Conservation (phyloP, 345 rosid genomes). For the Syzygium grande region DNA sequence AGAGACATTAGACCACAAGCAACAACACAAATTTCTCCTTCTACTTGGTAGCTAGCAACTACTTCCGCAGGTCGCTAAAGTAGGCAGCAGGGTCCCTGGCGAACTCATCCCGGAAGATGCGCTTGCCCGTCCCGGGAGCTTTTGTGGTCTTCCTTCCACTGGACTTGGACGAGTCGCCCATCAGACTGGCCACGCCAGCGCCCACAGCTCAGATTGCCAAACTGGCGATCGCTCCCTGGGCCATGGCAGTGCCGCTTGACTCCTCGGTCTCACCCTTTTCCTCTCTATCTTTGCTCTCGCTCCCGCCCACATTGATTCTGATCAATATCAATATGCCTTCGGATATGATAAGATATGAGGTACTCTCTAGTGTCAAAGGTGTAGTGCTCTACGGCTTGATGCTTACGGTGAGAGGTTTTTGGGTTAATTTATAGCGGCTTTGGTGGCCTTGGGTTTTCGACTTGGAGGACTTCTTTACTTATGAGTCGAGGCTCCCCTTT, state of each 20-base stretch:
- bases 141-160: constrained; percentile 2
- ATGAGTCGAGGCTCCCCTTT: background rate
- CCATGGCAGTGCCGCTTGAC: background rate
- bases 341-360: background rate
- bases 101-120: background rate
- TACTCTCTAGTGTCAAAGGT: background rate
- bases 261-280: too few species aligned
- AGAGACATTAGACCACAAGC: background rate
- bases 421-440: background rate
- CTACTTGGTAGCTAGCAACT: background rate
- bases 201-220: background rate
- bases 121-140: background rate
- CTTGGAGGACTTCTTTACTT: background rate
- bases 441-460: background rate
- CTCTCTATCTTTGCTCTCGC: background rate
- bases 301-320: background rate
- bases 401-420: background rate
- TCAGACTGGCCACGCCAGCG: background rate
- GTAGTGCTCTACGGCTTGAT: background rate
- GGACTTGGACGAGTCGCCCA: background rate
- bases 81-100: background rate
- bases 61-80: background rate
- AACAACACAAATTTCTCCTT: background rate
- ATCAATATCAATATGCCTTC: background rate
- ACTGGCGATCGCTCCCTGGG: background rate